phyloP scores from a whole-genome alignment of 768 basidiomycete genomes.

The Lenzites betulinus region DNA sequence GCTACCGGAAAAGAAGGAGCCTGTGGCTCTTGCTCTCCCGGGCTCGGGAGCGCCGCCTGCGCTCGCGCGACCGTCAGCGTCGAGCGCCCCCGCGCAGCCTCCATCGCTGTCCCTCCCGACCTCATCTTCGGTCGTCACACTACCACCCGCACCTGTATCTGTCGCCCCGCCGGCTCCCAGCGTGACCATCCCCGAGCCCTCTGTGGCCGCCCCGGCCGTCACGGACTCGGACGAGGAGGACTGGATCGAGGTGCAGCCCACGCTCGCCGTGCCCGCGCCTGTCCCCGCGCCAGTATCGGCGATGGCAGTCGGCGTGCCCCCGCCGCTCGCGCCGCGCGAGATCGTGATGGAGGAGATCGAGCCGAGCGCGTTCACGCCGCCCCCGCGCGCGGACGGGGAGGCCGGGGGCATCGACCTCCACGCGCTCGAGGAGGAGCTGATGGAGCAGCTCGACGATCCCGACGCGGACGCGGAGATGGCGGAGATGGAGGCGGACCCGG shows the following conservation, averaged over 20 bases:
- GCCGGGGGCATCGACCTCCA: neutral
- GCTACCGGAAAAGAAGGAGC: slow-evolving; percentile 16
- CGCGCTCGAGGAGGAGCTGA: too few species aligned
- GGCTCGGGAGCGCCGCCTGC: slow-evolving; percentile 7
- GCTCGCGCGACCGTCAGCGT: slow-evolving; percentile 5
- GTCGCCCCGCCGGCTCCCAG: slow-evolving; percentile 5
- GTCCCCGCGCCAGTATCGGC: slow-evolving; percentile 5
- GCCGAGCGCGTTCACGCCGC: slow-evolving; percentile 18
- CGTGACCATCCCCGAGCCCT: neutral
- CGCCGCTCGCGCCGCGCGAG: slow-evolving; percentile 13
- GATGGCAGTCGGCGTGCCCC: neutral
- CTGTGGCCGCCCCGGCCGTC: neutral
- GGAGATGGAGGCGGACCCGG: slow-evolving; percentile 21
- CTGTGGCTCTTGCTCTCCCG: slow-evolving; percentile 23
- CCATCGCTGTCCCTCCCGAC: slow-evolving; percentile 22
- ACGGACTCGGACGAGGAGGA: slow-evolving; percentile 30
- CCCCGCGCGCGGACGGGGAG: neutral
- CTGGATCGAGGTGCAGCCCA: slow-evolving; percentile 29
- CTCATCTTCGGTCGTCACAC: slow-evolving; percentile 3
- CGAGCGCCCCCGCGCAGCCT: slow-evolving; percentile 2
- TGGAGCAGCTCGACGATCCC: neutral
- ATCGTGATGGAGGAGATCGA: slow-evolving; percentile 34
- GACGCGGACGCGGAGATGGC: slow-evolving; percentile 25
- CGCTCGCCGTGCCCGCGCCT: slow-evolving; percentile 5
- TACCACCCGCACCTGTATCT: neutral